A percentile compares a stretch with the other conserved stretches of the same genome.
Evolutionary conservation across 306 rosid species (phyloP).

Genomic region (Cicer arietinum): DNA sequence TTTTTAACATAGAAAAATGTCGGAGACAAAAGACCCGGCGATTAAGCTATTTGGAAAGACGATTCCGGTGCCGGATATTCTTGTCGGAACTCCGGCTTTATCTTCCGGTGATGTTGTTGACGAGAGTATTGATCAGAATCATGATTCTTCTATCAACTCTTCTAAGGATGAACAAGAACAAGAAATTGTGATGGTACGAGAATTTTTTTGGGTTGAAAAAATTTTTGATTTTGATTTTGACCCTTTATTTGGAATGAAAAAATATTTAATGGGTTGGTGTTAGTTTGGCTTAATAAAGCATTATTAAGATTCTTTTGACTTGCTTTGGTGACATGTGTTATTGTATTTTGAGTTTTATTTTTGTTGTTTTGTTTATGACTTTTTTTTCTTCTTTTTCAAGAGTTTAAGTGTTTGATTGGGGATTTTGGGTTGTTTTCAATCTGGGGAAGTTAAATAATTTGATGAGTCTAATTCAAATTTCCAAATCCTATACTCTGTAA

Average conservation of each 20-base stretch:
- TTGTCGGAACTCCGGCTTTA: constrained; percentile 2
- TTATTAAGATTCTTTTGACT: constrained; percentile 46
- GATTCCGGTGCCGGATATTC: constrained; percentile 58
- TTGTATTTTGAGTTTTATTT: constrained; percentile 9
- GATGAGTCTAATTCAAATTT: constrained; percentile 36
- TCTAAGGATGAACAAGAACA: constrained; percentile 47
- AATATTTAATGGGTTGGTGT: constrained; percentile 33
- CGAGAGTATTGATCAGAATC: constrained; percentile 35
- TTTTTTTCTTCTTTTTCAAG: not conserved
- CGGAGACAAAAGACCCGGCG: constrained; percentile 55
- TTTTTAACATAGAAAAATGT: constrained; percentile 49
- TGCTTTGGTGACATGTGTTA: constrained; percentile 19
- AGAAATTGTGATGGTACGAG: constrained; percentile 37
- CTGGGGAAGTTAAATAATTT: not conserved
- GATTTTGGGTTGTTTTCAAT: constrained; percentile 31
- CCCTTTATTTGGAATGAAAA: constrained; percentile 38
- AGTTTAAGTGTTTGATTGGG: constrained; percentile 30
- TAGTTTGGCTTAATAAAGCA: constrained; percentile 31
- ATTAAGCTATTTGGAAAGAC: constrained; percentile 87
- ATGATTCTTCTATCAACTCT: constrained; percentile 42
- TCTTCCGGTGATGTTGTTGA: constrained; percentile 30
- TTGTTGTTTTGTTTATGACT: not conserved
- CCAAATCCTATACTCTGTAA: not conserved
- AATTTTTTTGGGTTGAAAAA: constrained; percentile 12
- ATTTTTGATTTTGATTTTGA: constrained; percentile 26